Base-by-base conservation (phyloP, 2,329 filamentous ascomycete genomes). In the Nothophoma quercina region DNA sequence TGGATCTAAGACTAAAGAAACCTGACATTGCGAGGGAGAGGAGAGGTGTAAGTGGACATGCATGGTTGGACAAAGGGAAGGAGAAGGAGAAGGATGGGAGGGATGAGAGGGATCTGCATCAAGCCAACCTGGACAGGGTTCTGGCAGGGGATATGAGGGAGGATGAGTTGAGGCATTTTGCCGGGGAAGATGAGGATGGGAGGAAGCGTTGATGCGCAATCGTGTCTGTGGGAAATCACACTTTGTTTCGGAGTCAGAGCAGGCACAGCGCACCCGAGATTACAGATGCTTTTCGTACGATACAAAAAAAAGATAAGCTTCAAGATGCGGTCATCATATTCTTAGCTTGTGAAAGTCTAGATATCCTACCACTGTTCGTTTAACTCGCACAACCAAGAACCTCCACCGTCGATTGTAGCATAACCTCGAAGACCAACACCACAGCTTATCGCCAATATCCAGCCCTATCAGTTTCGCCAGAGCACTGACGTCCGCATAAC, bases 51-150 rank as follows among this genome's bases (percentile, higher is more conserved):
- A 55, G 51, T 28, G 30, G 35, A 7, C 41, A 50, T 21, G 29
- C 32, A 4, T 55, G 45, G 51, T 71, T n/a, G 73, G 65, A 63
- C 68, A 71, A 8, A 45, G 65, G 47, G 49, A n/a, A 63, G 50
- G 57, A n/a, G 62, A n/a, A n/a, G n/a, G n/a, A n/a, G n/a, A n/a
- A n/a, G 65, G 41, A 35, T 10, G 32, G 5, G 18, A 36, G 9
- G n/a, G 15, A 66, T 67, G 21, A 59, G 29, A 51, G 51, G 26
- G 47, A 60, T 47, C 35, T 28, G 30, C 39, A 36, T 21, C 56
- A 57, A 35, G 51, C 44, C 5, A 53, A 56, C 15, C 32, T 62
- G 34, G 57, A 58, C 19, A 35, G 52, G 25, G 47, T 60, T 10
- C 38, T 63, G 8, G 58, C 49, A 7, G 59, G 59, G 3, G 57